Base-by-base conservation (phyloP, 805 yeast genomes). In the Saturnispora quitensis region DNA sequence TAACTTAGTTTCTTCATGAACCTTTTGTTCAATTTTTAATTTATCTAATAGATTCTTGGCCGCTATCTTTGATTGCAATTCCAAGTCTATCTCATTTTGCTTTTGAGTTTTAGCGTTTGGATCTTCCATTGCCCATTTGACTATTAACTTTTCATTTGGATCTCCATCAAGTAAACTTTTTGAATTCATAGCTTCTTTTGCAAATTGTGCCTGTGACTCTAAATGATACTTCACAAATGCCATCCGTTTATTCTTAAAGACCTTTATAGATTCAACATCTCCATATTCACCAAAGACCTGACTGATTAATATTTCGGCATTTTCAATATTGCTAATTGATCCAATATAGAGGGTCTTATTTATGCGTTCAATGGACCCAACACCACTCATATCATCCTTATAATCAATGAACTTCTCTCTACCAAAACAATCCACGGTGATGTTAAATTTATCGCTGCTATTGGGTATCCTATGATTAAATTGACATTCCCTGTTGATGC, bases 361-460 rank as follows among this genome's bases (percentile, higher is more conserved):
- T n/a, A 72, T 71, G 36, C 73, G 69, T 58, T 77, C 73, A 62
- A 91, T 82, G 24, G 88, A 81, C 0, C 98, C 99, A 3, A 89
- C 84, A 34, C 99, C 99, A 28, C 85, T 81, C 97, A 89, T 89
- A 67, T 91, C 98, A 57, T 91, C 97, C 58, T 89, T 71, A 60
- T 87, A 88, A 46, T 81, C 85, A 1, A 85, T 73, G 56, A 84
- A 84, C 65, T 86, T 88, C 61, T 87, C 96, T 53, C 99, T 71
- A 1, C 97, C 98, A 72, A 91, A 91, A 61, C 97, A 90, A 67
- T 91, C 99, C 25, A 80, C 73, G 0, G 89, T 80, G 2, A 83
- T 74, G 2, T 81, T 74, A 45, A 73, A 73, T 38, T 72, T 66
- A 60, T 90, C 97, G 6, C 65, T 61, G 0, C 73, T 76, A 2